phyloP scores from a whole-genome alignment of 1,284 basidiomycete species.

The Ganoderma meredithae region DNA sequence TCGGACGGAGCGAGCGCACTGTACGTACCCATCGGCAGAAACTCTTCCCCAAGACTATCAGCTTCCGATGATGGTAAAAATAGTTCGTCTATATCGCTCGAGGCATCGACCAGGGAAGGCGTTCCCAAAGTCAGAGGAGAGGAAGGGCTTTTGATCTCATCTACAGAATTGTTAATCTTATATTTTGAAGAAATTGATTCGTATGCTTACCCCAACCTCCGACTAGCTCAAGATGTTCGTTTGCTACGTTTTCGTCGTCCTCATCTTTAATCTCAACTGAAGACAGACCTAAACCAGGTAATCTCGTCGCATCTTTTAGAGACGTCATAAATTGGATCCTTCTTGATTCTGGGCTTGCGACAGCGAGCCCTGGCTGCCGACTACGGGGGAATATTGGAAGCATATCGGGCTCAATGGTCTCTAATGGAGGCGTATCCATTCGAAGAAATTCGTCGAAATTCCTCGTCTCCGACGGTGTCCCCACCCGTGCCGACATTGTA shows the following conservation, averaged over 20 bases:
- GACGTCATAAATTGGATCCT: conserved; percentile 4
- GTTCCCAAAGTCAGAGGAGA: conserved; percentile 41
- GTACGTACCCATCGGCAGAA: conserved; percentile 51
- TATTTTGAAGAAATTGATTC: background rate
- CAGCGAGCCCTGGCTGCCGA: conserved; percentile 33
- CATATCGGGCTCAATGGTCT: conserved; percentile 40
- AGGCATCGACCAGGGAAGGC: conserved; percentile 39
- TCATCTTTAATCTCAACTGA: conserved; percentile 44
- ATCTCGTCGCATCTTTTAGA: conserved; percentile 33
- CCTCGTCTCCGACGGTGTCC: background rate
- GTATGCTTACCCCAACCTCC: conserved; percentile 61
- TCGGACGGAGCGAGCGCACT: background rate
- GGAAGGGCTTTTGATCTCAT: conserved; percentile 26
- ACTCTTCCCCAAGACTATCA: background rate
- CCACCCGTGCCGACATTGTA: conserved; percentile 12
- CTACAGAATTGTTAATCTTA: conserved; percentile 13
- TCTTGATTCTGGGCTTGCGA: conserved; percentile 9
- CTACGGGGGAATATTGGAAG: conserved; percentile 58
- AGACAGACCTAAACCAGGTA: conserved; percentile 37
- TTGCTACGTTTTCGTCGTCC: conserved; percentile 49
- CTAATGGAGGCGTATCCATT: conserved; percentile 43
- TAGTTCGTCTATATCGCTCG: conserved; percentile 52
- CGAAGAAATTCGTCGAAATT: conserved; percentile 47
- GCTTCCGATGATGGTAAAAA: conserved; percentile 53
- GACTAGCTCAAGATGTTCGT: conserved; percentile 59